Percentiles rank a stretch among this genome's conserved stretches.
phyloP scores from a whole-genome alignment of 257 asterid species.

The Lavandula angustifolia region DNA sequence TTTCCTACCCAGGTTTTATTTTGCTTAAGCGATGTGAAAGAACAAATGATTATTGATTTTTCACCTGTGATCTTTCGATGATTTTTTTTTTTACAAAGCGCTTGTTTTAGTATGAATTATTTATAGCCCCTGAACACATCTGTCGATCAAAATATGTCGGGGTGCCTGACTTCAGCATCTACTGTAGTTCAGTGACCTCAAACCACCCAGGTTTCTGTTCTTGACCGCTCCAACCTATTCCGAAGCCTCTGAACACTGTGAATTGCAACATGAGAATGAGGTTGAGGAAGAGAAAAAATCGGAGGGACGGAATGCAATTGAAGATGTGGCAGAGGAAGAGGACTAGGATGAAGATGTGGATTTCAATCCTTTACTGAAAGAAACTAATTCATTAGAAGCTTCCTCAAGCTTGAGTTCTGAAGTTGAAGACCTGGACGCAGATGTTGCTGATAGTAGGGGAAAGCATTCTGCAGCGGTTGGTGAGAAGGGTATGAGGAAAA shows the following conservation, averaged over 20 bases:
- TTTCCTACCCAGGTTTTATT: background rate
- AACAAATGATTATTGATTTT: conserved; percentile 19
- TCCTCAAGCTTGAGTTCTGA: conserved; percentile 94
- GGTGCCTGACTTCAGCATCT: conserved; percentile 36
- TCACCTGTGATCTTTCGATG: conserved; percentile 23
- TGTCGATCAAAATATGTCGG: conserved; percentile 38
- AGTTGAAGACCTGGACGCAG: conserved; percentile 73
- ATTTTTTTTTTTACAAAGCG: conserved; percentile 1
- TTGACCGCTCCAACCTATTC: conserved; percentile 33
- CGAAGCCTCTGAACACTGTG: conserved; percentile 26
- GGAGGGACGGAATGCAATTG: conserved; percentile 36
- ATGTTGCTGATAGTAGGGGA: conserved; percentile 58
- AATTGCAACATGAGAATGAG: conserved; percentile 41
- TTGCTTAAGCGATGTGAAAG: background rate
- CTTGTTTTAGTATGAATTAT: conserved; percentile 19
- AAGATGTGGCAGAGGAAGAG: conserved; percentile 47
- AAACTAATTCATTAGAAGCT: conserved; percentile 66
- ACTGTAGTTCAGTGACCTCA: conserved; percentile 40
- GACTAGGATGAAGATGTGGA: conserved; percentile 94
- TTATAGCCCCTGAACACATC: conserved; percentile 23
- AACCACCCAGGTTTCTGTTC: conserved; percentile 30
- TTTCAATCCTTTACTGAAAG: conserved; percentile 77
- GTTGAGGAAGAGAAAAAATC: conserved; percentile 36
- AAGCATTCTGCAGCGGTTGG: conserved; percentile 35
- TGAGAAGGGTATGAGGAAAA: conserved; percentile 28